Base-by-base conservation (phyloP, 2,329 filamentous ascomycete genomes). In the Epichloe sp. region DNA sequence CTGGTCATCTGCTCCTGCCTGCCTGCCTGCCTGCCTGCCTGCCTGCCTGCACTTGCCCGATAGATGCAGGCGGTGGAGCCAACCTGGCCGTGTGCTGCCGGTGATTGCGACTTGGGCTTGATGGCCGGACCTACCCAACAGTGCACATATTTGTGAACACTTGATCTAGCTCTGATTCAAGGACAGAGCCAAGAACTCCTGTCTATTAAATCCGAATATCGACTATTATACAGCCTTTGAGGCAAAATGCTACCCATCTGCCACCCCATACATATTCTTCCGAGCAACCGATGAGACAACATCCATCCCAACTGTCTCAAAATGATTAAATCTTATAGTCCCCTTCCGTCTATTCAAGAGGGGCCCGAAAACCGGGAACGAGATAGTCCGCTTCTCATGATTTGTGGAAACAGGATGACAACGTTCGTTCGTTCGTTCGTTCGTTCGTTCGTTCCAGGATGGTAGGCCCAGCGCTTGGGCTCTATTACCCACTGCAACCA, bases 181-280 rank as follows among this genome's bases (percentile, higher is more conserved):
- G 26, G 8, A 31, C 10, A 31, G 26, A 31, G 26, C 26, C 8
- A 47, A 31, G 21, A 52, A 48, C 44, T 44, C 34, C 31, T 37
- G 34, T 54, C 52, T 53, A 56, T 51, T 51, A 51, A 52, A 56
- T 44, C 42, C 44, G 52, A 37, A 62, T 59, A 58, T 53, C 53
- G 55, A 62, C 59, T 63, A 63, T 60, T 61, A 59, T 64, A 63
- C 62, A 64, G 56, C 57, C 58, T 55, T 55, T 44, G 54, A 52
- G 52, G 53, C 54, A 51, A 52, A 52, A 23, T 48, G 51, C 54
- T 56, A 52, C 54, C 49, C 51, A 37, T 53, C 54, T 55, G 50
- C 52, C 55, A 37, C 54, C 57, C 56, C 56, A 60, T 60, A 54
- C 56, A 61, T 60, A 54, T 49, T 57, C 54, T 58, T 52, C 53